These are phyloP conservation scores for Mycena vitilis DNA, from an alignment of 768 basidiomycete species.

Conservation along the genomic window DNA sequence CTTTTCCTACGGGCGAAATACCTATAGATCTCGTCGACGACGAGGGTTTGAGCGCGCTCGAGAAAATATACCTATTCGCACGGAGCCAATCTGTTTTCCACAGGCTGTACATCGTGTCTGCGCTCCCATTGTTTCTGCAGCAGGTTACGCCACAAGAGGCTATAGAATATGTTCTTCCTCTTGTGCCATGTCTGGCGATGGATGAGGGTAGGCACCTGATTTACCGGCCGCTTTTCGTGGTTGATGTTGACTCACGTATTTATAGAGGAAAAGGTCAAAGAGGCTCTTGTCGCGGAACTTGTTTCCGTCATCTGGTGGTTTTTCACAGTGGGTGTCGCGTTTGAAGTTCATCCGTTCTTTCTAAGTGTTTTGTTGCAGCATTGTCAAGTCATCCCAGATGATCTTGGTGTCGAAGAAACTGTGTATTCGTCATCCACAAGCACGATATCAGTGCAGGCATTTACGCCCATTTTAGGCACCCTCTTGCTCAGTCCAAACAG, in stretches of 20 bases:
- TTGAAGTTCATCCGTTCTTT: slow-evolving; percentile 21
- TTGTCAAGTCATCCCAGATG: slow-evolving; percentile 74
- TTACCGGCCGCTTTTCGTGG: slow-evolving; percentile 5
- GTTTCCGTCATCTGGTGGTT: slow-evolving; percentile 94
- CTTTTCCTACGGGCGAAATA: slow-evolving; percentile 51
- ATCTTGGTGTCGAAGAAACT: slow-evolving; percentile 47
- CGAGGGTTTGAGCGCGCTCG: slow-evolving; percentile 84
- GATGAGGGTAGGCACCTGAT: slow-evolving; percentile 74
- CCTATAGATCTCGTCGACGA: slow-evolving; percentile 70
- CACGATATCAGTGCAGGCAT: slow-evolving; percentile 82
- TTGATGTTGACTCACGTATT: slow-evolving; percentile 25
- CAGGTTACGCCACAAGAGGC: slow-evolving; percentile 88
- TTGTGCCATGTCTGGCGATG: slow-evolving; percentile 86
- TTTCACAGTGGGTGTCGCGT: slow-evolving; percentile 62
- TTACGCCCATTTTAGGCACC: slow-evolving; percentile 92
- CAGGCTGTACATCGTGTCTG: slow-evolving; percentile 85
- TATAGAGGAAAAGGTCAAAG: slow-evolving; percentile 87
- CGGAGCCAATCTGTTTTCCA: slow-evolving; percentile 73
- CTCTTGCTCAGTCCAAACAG: slow-evolving; percentile 86
- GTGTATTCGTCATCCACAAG: slow-evolving; percentile 50
- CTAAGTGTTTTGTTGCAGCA: slow-evolving; percentile 53
- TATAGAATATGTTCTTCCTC: slow-evolving; percentile 91
- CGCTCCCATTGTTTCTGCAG: slow-evolving; percentile 81
- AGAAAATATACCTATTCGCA: slow-evolving; percentile 92
- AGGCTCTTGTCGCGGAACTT: slow-evolving; percentile 85